Percentiles rank a stretch among this genome's conserved stretches.
phyloP scores from a whole-genome alignment of 108 stramenopile species.

The Epithemia pelagica region DNA sequence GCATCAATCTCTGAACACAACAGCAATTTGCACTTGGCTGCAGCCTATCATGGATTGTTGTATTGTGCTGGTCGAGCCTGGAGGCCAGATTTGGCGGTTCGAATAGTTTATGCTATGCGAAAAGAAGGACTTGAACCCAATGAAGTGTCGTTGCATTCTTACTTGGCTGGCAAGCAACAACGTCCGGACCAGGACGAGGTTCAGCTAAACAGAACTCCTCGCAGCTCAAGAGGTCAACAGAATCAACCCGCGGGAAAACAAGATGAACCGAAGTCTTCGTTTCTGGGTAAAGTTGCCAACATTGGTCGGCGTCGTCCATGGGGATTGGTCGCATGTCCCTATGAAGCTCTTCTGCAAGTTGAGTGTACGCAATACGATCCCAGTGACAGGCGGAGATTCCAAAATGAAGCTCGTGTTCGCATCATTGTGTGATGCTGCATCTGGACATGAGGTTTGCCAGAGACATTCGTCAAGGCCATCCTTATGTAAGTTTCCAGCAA shows the following conservation, averaged over 20 bases:
- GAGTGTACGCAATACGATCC: constrained; percentile 70
- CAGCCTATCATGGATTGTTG: constrained; percentile 78
- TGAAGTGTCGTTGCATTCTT: constrained; percentile 52
- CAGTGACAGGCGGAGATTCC: constrained; percentile 46
- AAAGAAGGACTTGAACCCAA: constrained; percentile 60
- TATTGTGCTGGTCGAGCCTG: constrained; percentile 66
- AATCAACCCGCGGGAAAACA: constrained; percentile 6
- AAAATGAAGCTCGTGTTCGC: constrained; percentile 50
- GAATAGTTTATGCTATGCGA: constrained; percentile 64
- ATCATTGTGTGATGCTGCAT: constrained; percentile 52
- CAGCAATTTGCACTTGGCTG: constrained; percentile 27
- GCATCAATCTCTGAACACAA: constrained; percentile 22
- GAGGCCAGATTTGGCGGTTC: constrained; percentile 63
- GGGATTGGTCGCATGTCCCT: constrained; percentile 30
- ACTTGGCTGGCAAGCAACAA: constrained; percentile 47
- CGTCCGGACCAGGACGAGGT: constrained; percentile 1
- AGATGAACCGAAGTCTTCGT: constrained; percentile 2
- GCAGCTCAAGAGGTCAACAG: too few species aligned
- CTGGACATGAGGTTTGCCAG: neutral
- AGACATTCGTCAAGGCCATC: too few species aligned
- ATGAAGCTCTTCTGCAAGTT: constrained; percentile 55
- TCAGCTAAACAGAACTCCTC: neutral
- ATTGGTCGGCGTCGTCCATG: neutral
- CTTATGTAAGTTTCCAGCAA: too few species aligned
- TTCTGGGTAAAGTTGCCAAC: neutral